Evolutionary conservation across 345 rosid genomes (phyloP).

Genomic region (Lepidium didymum): DNA sequence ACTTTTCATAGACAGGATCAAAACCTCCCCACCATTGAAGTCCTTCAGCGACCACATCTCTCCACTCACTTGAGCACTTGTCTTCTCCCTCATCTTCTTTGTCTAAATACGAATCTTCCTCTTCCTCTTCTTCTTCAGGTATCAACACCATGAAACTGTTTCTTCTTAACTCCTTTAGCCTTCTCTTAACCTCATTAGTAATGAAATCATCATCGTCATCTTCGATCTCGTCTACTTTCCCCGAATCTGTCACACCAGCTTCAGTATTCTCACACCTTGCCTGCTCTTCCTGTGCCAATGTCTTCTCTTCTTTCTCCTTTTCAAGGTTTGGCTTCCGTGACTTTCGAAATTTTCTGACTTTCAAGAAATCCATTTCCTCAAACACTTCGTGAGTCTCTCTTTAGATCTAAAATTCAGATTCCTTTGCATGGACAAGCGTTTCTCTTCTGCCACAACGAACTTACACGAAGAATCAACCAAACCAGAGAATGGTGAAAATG

Average conservation of each 20-base stretch:
- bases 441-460: not conserved
- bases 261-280: slow-evolving; percentile 35
- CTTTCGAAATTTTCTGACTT: slow-evolving; percentile 61
- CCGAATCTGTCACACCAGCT: slow-evolving; percentile 24
- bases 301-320: slow-evolving; percentile 45
- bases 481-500: not conserved
- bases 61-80: slow-evolving; percentile 65
- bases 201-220: slow-evolving; percentile 96
- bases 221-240: slow-evolving; percentile 38
- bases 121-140: slow-evolving; percentile 82
- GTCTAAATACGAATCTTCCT: slow-evolving; percentile 54
- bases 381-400: not conserved
- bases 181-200: slow-evolving; percentile 86
- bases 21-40: slow-evolving; percentile 97
- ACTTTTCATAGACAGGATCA: slow-evolving; percentile 81
- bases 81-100: slow-evolving; percentile 44
- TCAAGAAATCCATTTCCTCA: slow-evolving; percentile 65
- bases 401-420: slow-evolving; percentile 18
- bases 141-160: slow-evolving; percentile 93
- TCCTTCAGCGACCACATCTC: slow-evolving; percentile 86
- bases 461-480: slow-evolving; percentile 7
- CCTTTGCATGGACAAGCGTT: slow-evolving; percentile 7
- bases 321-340: slow-evolving; percentile 38
- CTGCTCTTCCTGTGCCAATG: slow-evolving; percentile 36
- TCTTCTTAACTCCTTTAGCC: slow-evolving; percentile 78